Conservation (phyloP, 1,139 yeast species). For the Diutina catenulata region DNA sequence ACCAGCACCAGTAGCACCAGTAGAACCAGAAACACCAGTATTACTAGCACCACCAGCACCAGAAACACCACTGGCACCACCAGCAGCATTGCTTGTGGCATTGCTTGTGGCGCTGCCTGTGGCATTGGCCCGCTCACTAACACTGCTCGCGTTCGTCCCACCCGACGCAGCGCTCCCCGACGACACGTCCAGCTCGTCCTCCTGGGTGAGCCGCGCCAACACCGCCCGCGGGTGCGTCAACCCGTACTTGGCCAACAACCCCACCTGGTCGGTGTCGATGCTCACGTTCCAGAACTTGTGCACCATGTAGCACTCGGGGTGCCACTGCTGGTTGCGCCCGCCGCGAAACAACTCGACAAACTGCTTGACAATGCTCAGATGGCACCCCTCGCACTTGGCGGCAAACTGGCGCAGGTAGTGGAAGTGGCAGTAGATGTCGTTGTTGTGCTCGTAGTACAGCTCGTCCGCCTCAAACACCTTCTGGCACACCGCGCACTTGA, state of each 20-base stretch:
- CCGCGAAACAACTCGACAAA: constrained; percentile 89
- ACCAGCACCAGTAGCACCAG: too few species aligned
- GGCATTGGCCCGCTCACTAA: too few species aligned
- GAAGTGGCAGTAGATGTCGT: constrained; percentile 76
- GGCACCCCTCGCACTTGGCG: constrained; percentile 87
- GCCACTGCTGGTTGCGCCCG: constrained; percentile 96
- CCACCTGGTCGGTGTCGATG: constrained; percentile 54
- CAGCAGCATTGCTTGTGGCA: too few species aligned
- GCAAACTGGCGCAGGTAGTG: constrained; percentile 84
- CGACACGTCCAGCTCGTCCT: background rate
- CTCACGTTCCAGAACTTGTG: constrained; percentile 94
- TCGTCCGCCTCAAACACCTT: constrained; percentile 87
- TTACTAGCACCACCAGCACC: too few species aligned
- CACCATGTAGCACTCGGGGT: constrained; percentile 97
- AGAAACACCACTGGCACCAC: too few species aligned
- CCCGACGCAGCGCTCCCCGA: too few species aligned
- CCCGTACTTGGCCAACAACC: constrained; percentile 12
- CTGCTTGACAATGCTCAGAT: constrained; percentile 82
- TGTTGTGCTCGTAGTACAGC: constrained; percentile 82
- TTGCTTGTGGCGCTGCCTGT: too few species aligned
- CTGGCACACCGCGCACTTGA: constrained; percentile 81
- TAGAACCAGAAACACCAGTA: too few species aligned
- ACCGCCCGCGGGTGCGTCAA: background rate
- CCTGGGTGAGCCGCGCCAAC: background rate
- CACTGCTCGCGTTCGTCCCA: too few species aligned